Percentiles rank a stretch among this genome's conserved stretches.
These are phyloP conservation scores for Melampsora americana DNA, from an alignment of 1,284 basidiomycete genomes.

Conservation along the genomic window DNA sequence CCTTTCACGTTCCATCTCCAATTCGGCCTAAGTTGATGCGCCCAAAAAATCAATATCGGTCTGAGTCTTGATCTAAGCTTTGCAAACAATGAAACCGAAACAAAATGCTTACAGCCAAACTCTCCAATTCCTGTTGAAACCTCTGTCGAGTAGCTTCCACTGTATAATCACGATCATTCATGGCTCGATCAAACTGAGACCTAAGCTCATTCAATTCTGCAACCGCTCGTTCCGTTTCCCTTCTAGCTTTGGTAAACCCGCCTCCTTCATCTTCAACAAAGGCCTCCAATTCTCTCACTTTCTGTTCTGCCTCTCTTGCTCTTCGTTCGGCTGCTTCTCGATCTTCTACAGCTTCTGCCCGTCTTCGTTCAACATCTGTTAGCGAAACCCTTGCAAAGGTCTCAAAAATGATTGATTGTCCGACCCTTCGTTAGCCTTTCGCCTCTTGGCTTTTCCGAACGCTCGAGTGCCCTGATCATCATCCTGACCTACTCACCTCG, in stretches of 20 bases:
- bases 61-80: constrained; percentile 12
- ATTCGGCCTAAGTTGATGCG: constrained; percentile 57
- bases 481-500: constrained; percentile 62
- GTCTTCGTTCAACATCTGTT: constrained; percentile 48
- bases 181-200: constrained; percentile 48
- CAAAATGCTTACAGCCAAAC: constrained; percentile 64
- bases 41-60: constrained; percentile 61
- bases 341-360: constrained; percentile 61
- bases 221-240: constrained; percentile 72
- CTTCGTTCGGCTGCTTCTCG: constrained; percentile 61
- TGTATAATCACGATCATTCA: constrained; percentile 66
- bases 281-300: constrained; percentile 64
- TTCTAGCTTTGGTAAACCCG: constrained; percentile 67
- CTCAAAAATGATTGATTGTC: constrained; percentile 15
- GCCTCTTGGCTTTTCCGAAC: constrained; percentile 62
- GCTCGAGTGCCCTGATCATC: constrained; percentile 57
- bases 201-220: constrained; percentile 70
- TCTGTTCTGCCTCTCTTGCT: constrained; percentile 61
- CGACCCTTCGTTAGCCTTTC: constrained; percentile 55
- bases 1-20: constrained; percentile 46
- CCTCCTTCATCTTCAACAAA: constrained; percentile 67
- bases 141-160: constrained; percentile 70
- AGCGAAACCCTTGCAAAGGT: constrained; percentile 45
- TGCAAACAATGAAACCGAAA: background rate
- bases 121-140: constrained; percentile 56